Evolutionary conservation across 495 filamentous ascomycete species (phyloP), one percentile per base, ranked within the genome.

Genomic region (Hypomontagnella monticulosa): DNA sequence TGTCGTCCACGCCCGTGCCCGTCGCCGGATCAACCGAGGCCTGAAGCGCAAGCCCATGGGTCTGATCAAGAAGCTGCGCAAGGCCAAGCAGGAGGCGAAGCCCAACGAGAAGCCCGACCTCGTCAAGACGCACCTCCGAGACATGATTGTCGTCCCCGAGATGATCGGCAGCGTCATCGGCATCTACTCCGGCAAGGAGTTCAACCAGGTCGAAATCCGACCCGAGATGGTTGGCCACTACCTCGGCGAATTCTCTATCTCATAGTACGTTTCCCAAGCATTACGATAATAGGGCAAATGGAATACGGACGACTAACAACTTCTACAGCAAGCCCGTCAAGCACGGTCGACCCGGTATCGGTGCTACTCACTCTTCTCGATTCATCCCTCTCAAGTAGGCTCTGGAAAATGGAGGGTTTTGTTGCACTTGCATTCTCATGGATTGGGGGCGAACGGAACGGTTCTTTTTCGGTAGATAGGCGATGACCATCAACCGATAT

Each of bases 211-310:
- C 71, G 95, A 99, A 81, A 95, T 99, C 84, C 97, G 96, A 88
- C 95, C 95, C 61, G 95, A 99, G 88, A 99, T 99, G 95, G 95
- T 99, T 83, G 95, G 95, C 76, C 93, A 97, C 86, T 99, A 99
- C 87, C 86, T 99, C 61, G 95, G 85, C 77, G 95, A 99, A 84
- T 99, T 99, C 87, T 96, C 92, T 65, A 99, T 99, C 83, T 92
- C 92, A 83, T 99, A 99, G 93, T 97, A 90, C 74, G 93, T 93
- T 42, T 34, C 43, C 10, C 19, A n/a, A 9, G 8, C 36, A 8
- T 14, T 8, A 38, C 12, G 9, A 33, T 33, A 16, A 3, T 7
- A 34, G 8, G 1, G 9, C 16, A 9, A 58, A 18, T 6, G 10
- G 6, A 8, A 61, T 18, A 61, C 46, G 52, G 73, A 36, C 71